Evolutionary conservation across 2,329 filamentous ascomycete genomes (phyloP).

Genomic region (Phaeomoniella chlamydospora): DNA sequence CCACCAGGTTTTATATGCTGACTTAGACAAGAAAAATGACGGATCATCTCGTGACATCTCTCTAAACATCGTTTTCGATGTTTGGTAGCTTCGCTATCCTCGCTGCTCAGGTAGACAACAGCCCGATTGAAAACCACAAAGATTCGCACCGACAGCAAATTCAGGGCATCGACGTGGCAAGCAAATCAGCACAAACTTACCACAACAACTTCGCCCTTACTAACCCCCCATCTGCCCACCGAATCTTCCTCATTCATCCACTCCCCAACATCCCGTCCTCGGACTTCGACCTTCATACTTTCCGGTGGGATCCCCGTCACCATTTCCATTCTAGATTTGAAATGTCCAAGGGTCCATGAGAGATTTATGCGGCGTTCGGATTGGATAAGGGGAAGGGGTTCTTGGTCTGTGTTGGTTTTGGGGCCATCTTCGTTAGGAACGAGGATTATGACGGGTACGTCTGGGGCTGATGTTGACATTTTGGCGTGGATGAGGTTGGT

Average conservation of each 20-base stretch:
- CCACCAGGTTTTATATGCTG: slow-evolving; percentile 1
- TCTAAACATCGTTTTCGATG: background rate
- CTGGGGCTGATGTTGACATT: background rate
- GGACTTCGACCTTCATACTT: slow-evolving; percentile 58
- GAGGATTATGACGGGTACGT: slow-evolving; percentile 9
- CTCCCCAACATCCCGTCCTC: slow-evolving; percentile 40
- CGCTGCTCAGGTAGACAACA: too few species aligned
- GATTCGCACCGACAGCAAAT: too few species aligned
- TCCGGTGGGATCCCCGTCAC: slow-evolving; percentile 81
- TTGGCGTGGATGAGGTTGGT: too few species aligned
- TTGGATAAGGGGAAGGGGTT: slow-evolving; percentile 26
- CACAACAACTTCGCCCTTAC: slow-evolving; percentile 27
- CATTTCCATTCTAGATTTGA: slow-evolving; percentile 80
- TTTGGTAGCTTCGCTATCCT: too few species aligned
- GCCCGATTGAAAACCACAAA: too few species aligned
- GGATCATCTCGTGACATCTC: background rate
- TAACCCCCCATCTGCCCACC: slow-evolving; percentile 34
- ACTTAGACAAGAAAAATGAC: slow-evolving; percentile 3
- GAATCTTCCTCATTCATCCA: slow-evolving; percentile 58
- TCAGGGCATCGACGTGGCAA: too few species aligned
- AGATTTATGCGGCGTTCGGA: slow-evolving; percentile 87
- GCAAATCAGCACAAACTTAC: slow-evolving; percentile 12
- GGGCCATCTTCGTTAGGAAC: slow-evolving; percentile 10
- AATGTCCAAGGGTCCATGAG: slow-evolving; percentile 72
- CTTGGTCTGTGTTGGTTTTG: slow-evolving; percentile 10